Percentiles rank a stretch among this genome's conserved stretches.
These are phyloP conservation scores for Tuber borchii DNA, from an alignment of 495 filamentous ascomycete species.

Conservation along the genomic window DNA sequence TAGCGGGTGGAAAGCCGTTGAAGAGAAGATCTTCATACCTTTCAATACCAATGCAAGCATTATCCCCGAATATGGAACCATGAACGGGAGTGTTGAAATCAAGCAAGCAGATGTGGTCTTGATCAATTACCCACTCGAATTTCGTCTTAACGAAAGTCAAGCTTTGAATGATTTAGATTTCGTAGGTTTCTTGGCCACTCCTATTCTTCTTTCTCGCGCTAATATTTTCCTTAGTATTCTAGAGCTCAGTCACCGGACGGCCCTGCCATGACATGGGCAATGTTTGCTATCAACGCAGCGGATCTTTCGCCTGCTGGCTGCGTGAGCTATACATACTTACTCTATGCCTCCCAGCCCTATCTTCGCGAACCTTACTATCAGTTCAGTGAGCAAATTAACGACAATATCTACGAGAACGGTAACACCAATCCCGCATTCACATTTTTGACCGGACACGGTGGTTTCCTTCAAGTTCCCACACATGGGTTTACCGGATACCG, in stretches of 20 bases:
- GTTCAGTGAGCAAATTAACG: slow-evolving; percentile 64
- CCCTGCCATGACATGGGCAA: slow-evolving; percentile 58
- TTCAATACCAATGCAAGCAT: slow-evolving; percentile 53
- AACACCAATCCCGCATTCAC: slow-evolving; percentile 55
- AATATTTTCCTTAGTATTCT: slow-evolving; percentile 46
- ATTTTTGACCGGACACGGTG: slow-evolving; percentile 56
- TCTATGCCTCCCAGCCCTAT: slow-evolving; percentile 51
- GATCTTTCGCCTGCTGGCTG: slow-evolving; percentile 52
- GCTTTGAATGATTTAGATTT: slow-evolving; percentile 50
- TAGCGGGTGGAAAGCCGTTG: slow-evolving; percentile 51
- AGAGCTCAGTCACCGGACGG: slow-evolving; percentile 53
- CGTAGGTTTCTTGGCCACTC: slow-evolving; percentile 23
- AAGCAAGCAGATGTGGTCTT: slow-evolving; percentile 58
- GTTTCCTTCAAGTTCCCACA: slow-evolving; percentile 51
- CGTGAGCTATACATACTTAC: slow-evolving; percentile 52
- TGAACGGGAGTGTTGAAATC: slow-evolving; percentile 54
- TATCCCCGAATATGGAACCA: slow-evolving; percentile 59
- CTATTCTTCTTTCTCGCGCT: not conserved
- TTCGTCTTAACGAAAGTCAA: slow-evolving; percentile 39
- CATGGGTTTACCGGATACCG: slow-evolving; percentile 54
- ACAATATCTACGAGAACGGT: slow-evolving; percentile 58
- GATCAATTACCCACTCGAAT: slow-evolving; percentile 53
- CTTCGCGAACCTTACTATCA: slow-evolving; percentile 54
- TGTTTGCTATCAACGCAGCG: slow-evolving; percentile 53
- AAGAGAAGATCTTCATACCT: slow-evolving; percentile 50